These are phyloP conservation scores for Exserohilum turcica DNA, from an alignment of 2,329 filamentous ascomycete species.

Conservation along the genomic window DNA sequence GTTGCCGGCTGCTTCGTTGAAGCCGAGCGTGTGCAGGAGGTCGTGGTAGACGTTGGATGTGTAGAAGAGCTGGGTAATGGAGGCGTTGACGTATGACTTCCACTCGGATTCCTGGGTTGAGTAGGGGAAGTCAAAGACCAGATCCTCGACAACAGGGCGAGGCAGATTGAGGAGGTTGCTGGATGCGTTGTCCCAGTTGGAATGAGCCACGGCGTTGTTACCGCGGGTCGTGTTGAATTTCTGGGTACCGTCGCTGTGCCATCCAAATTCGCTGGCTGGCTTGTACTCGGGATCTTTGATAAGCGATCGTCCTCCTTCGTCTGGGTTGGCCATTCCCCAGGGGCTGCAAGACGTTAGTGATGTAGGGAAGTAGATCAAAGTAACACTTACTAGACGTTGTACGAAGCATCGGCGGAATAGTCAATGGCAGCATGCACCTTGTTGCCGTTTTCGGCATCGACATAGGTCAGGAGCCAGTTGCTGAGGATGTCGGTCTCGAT, in stretches of 20 bases:
- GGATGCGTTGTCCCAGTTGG: conserved; percentile 52
- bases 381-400: conserved; percentile 57
- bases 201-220: conserved; percentile 64
- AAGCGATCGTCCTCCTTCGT: conserved; percentile 53
- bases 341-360: conserved; percentile 24
- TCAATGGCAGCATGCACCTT: conserved; percentile 61
- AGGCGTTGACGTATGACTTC: conserved; percentile 57
- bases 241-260: conserved; percentile 56
- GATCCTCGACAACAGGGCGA: conserved; percentile 52
- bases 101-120: conserved; percentile 30
- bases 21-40: conserved; percentile 62
- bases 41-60: conserved; percentile 66
- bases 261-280: conserved; percentile 58
- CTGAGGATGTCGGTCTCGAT: conserved; percentile 63
- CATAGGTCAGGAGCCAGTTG: conserved; percentile 65
- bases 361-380: neutral
- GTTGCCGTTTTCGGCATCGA: conserved; percentile 56
- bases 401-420: conserved; percentile 62
- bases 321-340: conserved; percentile 62
- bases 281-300: conserved; percentile 58
- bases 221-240: conserved; percentile 61
- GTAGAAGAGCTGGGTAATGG: conserved; percentile 66
- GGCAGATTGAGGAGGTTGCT: conserved; percentile 55
- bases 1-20: conserved; percentile 64
- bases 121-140: conserved; percentile 52